These are phyloP conservation scores for Acacia crassicarpa DNA, from an alignment of 306 rosid species.

Conservation along the genomic window DNA sequence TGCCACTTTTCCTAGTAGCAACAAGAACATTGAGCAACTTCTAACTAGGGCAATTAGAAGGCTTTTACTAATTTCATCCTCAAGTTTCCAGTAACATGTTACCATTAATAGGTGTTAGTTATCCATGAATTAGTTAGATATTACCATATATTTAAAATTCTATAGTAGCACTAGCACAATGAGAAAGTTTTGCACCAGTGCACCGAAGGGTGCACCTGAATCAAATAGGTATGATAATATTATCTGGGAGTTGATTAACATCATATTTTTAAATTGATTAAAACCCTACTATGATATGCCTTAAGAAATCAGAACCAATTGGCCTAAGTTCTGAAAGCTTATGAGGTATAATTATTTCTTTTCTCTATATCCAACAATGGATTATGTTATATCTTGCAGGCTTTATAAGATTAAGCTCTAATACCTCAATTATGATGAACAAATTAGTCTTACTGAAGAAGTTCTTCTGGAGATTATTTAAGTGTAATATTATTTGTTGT, in stretches of 20 bases:
- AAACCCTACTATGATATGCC: not conserved
- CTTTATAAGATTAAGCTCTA: not conserved
- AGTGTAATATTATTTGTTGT: not conserved
- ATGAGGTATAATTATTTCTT: not conserved
- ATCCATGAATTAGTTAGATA: not conserved
- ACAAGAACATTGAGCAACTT: not conserved
- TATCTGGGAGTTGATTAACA: not conserved
- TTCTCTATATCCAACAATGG: not conserved
- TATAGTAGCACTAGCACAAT: not conserved
- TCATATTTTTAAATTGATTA: not conserved
- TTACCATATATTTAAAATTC: not conserved
- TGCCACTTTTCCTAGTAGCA: not conserved
- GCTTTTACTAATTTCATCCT: not conserved
- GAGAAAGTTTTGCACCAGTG: not conserved
- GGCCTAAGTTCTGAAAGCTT: not conserved
- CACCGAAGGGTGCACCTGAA: not conserved
- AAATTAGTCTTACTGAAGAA: conserved; percentile 4
- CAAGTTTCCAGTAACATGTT: not conserved
- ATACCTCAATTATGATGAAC: not conserved
- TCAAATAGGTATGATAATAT: not conserved
- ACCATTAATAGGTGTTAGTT: not conserved
- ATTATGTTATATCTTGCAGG: not conserved
- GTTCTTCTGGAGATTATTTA: not conserved
- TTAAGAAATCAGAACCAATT: not conserved
- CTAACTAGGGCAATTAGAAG: not conserved